These are phyloP conservation scores for Aureobasidium sp. DNA, from an alignment of 2,329 filamentous ascomycete genomes.

Conservation along the genomic window DNA sequence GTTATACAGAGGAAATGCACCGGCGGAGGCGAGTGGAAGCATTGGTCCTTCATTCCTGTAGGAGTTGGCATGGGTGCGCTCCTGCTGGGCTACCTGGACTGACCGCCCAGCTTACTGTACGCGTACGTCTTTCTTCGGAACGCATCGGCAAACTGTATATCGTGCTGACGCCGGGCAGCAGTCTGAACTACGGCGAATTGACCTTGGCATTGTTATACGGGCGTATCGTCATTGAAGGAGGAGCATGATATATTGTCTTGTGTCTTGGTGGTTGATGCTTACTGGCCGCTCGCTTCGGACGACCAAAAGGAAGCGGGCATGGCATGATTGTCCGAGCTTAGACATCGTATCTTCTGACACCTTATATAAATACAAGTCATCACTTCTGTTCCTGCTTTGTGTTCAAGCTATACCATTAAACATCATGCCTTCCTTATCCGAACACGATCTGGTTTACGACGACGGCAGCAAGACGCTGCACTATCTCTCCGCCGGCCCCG, in stretches of 20 bases:
- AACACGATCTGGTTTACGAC: slow-evolving; percentile 20
- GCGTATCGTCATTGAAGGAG: background rate
- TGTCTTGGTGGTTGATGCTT: background rate
- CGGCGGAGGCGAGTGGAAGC: slow-evolving; percentile 2
- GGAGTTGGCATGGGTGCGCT: background rate
- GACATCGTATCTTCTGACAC: background rate
- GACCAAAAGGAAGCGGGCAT: background rate
- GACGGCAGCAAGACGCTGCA: slow-evolving; percentile 22
- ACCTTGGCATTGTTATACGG: background rate
- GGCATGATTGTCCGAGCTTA: slow-evolving; percentile 1
- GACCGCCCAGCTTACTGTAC: background rate
- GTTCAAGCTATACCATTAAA: background rate
- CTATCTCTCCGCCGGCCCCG: slow-evolving; percentile 24
- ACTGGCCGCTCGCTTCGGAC: background rate
- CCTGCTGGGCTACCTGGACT: slow-evolving; percentile 1
- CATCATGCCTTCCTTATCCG: slow-evolving; percentile 19
- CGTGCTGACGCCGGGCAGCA: background rate
- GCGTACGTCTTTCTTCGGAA: background rate
- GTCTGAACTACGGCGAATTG: background rate
- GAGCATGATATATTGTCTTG: background rate
- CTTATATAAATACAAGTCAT: background rate
- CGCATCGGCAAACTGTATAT: background rate
- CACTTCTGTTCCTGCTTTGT: background rate
- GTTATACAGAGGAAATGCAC: background rate
- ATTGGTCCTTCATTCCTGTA: background rate